These are phyloP conservation scores for Quercus aquifolioides DNA, from an alignment of 306 rosid genomes.

Conservation along the genomic window DNA sequence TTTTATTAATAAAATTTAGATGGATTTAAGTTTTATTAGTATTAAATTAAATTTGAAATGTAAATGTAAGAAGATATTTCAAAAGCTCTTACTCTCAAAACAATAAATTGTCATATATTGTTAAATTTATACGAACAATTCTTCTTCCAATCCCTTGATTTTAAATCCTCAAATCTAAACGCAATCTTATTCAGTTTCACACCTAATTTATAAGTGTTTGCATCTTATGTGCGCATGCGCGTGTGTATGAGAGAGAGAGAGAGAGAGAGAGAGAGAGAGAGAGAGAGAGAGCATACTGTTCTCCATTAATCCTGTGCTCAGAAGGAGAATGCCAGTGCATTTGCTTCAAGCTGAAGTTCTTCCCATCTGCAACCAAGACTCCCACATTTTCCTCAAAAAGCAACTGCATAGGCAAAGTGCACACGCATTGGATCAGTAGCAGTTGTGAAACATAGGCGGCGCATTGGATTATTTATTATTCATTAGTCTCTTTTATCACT, in stretches of 20 bases:
- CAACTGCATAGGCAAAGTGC: slow-evolving; percentile 40
- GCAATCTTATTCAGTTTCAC: too few species aligned
- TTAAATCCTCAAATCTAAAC: too few species aligned
- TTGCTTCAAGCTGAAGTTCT: slow-evolving; percentile 53
- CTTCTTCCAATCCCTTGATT: too few species aligned
- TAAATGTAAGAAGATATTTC: too few species aligned
- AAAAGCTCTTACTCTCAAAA: too few species aligned
- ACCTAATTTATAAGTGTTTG: too few species aligned
- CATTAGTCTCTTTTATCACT: background rate
- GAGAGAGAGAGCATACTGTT: slow-evolving; percentile 43
- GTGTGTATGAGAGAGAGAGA: background rate
- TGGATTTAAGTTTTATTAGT: too few species aligned
- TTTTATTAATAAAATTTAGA: too few species aligned
- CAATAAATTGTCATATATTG: too few species aligned
- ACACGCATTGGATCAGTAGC: background rate
- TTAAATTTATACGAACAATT: too few species aligned
- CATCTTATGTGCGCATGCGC: too few species aligned
- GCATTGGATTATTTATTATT: background rate
- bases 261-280: background rate
- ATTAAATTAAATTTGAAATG: too few species aligned
- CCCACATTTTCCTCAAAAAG: slow-evolving; percentile 51
- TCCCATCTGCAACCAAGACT: slow-evolving; percentile 45
- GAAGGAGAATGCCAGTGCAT: slow-evolving; percentile 91
- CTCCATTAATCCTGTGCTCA: slow-evolving; percentile 62
- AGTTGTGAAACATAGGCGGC: background rate